Evolutionary conservation across 345 rosid genomes (phyloP).

Genomic region (Lepidium africanum): DNA sequence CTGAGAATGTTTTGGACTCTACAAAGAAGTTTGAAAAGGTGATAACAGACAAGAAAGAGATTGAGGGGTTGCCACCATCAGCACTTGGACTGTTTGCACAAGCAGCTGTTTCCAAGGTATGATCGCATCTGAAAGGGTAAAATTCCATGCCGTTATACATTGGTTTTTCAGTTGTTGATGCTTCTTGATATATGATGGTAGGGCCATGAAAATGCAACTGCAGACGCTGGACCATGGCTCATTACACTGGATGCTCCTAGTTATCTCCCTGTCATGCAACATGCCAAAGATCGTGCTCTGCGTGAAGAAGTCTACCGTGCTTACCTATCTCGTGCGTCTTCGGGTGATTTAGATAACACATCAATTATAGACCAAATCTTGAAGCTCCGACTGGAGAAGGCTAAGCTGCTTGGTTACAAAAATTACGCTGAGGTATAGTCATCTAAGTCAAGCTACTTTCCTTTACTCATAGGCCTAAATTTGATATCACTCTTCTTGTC

Average conservation of each 20-base stretch:
- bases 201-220: constrained; percentile 86
- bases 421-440: constrained; percentile 84
- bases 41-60: constrained; percentile 67
- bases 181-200: constrained; percentile 22
- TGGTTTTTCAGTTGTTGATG: background rate
- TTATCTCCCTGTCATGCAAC: constrained; percentile 82
- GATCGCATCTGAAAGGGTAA: background rate
- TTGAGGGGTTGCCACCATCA: constrained; percentile 90
- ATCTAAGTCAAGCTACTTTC: constrained; percentile 2
- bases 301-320: constrained; percentile 90
- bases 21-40: constrained; percentile 86
- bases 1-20: constrained; percentile 84
- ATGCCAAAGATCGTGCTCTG: constrained; percentile 72
- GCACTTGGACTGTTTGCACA: constrained; percentile 89
- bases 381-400: constrained; percentile 79
- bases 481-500: constrained; percentile 13
- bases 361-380: constrained; percentile 67
- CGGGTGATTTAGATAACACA: constrained; percentile 78
- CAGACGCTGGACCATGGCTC: constrained; percentile 90
- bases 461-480: constrained; percentile 1
- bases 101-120: constrained; percentile 81
- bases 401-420: constrained; percentile 70
- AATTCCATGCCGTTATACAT: background rate
- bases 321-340: constrained; percentile 64
- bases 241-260: constrained; percentile 86